Conservation (phyloP, 2,329 filamentous ascomycete species). For the Fusarium udum region DNA sequence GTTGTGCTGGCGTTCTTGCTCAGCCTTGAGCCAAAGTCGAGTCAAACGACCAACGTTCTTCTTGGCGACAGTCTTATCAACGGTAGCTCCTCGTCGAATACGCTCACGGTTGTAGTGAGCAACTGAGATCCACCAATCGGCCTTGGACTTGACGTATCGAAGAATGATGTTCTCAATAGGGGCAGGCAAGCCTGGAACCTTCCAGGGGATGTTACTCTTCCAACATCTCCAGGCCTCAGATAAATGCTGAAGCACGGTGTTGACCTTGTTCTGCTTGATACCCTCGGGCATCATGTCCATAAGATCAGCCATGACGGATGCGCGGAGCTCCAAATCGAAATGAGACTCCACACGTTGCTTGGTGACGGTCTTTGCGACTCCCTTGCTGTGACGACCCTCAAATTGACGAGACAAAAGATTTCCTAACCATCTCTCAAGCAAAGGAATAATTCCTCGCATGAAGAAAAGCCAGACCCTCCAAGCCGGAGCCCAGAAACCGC, state of each 20-base stretch:
- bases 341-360: slow-evolving; percentile 99
- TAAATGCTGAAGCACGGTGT: slow-evolving; percentile 95
- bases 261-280: slow-evolving; percentile 99
- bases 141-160: slow-evolving; percentile 98
- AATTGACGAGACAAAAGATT: slow-evolving; percentile 97
- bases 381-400: slow-evolving; percentile 97
- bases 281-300: slow-evolving; percentile 99
- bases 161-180: slow-evolving; percentile 99
- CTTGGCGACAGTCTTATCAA: slow-evolving; percentile 99
- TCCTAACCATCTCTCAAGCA: slow-evolving; percentile 96
- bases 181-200: slow-evolving; percentile 93
- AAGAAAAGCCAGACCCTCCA: slow-evolving; percentile 99
- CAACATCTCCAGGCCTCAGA: slow-evolving; percentile 99
- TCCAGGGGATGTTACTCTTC: slow-evolving; percentile 99
- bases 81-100: slow-evolving; percentile 93
- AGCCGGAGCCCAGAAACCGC: slow-evolving; percentile 98
- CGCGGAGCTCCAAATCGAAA: slow-evolving; percentile 95
- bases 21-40: slow-evolving; percentile 94
- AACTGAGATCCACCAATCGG: slow-evolving; percentile 99
- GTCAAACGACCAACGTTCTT: slow-evolving; percentile 97
- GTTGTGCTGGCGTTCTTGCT: slow-evolving; percentile 98
- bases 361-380: slow-evolving; percentile 97
- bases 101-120: slow-evolving; percentile 98
- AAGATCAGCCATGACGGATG: slow-evolving; percentile 97
- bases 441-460: slow-evolving; percentile 96